phyloP scores from a whole-genome alignment of 495 filamentous ascomycete genomes.

The Cladorrhinum samala region DNA sequence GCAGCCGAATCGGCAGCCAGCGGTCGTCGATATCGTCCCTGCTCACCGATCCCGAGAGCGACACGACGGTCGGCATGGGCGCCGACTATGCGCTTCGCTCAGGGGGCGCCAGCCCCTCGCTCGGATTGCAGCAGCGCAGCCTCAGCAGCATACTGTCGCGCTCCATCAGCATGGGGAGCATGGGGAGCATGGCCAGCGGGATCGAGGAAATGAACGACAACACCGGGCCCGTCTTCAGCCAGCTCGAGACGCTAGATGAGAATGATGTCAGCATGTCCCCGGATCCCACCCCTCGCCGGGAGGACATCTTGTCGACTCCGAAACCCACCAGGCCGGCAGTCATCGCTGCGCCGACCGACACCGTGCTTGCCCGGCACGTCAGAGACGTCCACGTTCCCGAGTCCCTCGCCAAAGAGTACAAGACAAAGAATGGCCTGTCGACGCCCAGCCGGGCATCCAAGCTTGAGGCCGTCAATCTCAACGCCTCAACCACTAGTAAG shows the following conservation, averaged over 20 bases:
- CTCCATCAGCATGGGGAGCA: constrained; percentile 82
- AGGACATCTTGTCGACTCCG: constrained; percentile 36
- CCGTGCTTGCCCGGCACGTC: constrained; percentile 79
- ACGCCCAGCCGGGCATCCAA: constrained; percentile 50
- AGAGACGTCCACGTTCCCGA: constrained; percentile 85
- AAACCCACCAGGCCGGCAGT: constrained; percentile 42
- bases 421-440: constrained; percentile 48
- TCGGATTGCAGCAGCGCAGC: constrained; percentile 46
- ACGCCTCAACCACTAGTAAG: constrained; percentile 45
- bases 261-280: constrained; percentile 32
- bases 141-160: constrained; percentile 58
- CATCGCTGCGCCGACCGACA: constrained; percentile 67
- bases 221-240: constrained; percentile 24
- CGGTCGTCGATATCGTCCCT: constrained; percentile 73
- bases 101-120: constrained; percentile 63
- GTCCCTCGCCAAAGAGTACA: constrained; percentile 78
- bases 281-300: constrained; percentile 18
- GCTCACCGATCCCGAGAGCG: constrained; percentile 58
- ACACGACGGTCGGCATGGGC: constrained; percentile 59
- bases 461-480: constrained; percentile 37
- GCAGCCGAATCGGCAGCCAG: constrained; percentile 67
- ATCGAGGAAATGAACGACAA: constrained; percentile 71
- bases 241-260: constrained; percentile 49
- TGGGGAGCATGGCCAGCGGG: constrained; percentile 92
- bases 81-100: constrained; percentile 82